Evolutionary conservation across 768 basidiomycete species (phyloP).

Genomic region (Tylopilus vinaceipallidus): DNA sequence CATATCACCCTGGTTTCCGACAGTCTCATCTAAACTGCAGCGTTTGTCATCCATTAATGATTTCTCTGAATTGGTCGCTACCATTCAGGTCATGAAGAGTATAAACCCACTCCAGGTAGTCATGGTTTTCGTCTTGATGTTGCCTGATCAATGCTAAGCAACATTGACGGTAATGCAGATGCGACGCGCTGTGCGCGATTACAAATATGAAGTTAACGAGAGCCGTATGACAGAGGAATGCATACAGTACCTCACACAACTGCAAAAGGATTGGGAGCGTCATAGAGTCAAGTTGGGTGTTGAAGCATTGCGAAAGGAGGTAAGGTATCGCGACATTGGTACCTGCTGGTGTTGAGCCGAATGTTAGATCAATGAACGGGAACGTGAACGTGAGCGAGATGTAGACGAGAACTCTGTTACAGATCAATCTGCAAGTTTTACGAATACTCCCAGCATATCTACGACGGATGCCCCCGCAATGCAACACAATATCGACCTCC

Average conservation of each 20-base stretch:
- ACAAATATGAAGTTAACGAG: conserved; percentile 93
- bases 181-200: conserved; percentile 90
- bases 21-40: conserved; percentile 36
- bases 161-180: conserved; percentile 47
- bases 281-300: conserved; percentile 86
- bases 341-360: conserved; percentile 3
- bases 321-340: conserved; percentile 26
- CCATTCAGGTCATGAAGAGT: conserved; percentile 80
- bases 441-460: conserved; percentile 30
- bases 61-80: conserved; percentile 84
- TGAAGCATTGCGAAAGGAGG: conserved; percentile 81
- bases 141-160: background rate
- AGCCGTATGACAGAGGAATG: conserved; percentile 94
- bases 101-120: conserved; percentile 90
- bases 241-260: conserved; percentile 86
- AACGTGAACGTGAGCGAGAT: conserved; percentile 50
- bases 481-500: conserved; percentile 67
- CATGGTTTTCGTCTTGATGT: background rate
- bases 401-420: conserved; percentile 30
- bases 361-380: conserved; percentile 61
- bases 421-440: conserved; percentile 40
- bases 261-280: conserved; percentile 98
- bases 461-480: conserved; percentile 35
- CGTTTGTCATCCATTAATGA: conserved; percentile 84
- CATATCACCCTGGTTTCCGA: conserved; percentile 2